phyloP scores from a whole-genome alignment of 108 stramenopile genomes.

The Skeletonema menzelii region DNA sequence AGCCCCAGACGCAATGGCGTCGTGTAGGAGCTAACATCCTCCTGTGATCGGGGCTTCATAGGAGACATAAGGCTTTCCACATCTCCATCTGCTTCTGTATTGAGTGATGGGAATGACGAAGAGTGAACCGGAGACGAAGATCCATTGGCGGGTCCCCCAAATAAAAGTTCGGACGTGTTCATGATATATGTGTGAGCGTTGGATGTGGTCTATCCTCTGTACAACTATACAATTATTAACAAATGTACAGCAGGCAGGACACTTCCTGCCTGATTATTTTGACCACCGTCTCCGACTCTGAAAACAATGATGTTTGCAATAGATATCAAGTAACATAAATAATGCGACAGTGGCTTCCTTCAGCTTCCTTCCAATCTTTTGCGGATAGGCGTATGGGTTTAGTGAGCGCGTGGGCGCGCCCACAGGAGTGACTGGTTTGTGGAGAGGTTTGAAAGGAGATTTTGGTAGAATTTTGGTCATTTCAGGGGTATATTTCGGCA shows the following conservation, averaged over 20 bases:
- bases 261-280: background rate
- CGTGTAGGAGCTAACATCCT: background rate
- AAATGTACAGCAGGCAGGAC: background rate
- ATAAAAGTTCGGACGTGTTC: background rate
- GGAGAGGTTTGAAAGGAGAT: too few relatives aligned
- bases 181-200: background rate
- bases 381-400: too few relatives aligned
- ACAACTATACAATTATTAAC: background rate
- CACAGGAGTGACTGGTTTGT: too few relatives aligned
- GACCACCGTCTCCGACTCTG: too few relatives aligned
- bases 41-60: background rate
- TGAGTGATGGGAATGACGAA: background rate
- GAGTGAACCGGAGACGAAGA: background rate
- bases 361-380: too few relatives aligned
- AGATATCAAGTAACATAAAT: too few relatives aligned
- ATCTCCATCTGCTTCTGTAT: background rate
- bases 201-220: background rate
- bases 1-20: conserved; percentile 35
- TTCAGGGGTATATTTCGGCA: too few relatives aligned
- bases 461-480: too few relatives aligned
- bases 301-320: too few relatives aligned
- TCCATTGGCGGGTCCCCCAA: background rate
- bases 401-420: too few relatives aligned
- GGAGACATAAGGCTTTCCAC: background rate
- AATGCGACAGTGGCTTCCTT: too few relatives aligned